These are phyloP conservation scores for Striga asiatica DNA, from an alignment of 257 asterid genomes.

Conservation along the genomic window DNA sequence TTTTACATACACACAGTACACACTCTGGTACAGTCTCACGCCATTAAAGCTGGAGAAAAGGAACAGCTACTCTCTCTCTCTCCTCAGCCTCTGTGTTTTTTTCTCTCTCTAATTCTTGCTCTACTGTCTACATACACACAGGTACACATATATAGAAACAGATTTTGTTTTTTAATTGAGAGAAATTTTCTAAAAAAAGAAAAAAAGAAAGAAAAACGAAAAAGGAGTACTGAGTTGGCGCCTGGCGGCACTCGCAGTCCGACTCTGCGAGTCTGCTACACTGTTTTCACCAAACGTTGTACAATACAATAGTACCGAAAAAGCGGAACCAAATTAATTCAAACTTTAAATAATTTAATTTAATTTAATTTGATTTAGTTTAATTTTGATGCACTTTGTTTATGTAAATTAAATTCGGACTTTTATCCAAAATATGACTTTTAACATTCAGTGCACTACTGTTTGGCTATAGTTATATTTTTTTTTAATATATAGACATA, in stretches of 20 bases:
- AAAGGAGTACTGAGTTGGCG: slow-evolving; percentile 19
- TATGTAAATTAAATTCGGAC: no score
- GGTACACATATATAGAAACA: not conserved
- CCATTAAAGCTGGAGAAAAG: slow-evolving; percentile 86
- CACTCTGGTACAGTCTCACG: slow-evolving; percentile 61
- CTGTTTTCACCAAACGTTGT: slow-evolving; percentile 23
- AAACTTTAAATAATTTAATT: not conserved
- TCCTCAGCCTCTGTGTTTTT: slow-evolving; percentile 11
- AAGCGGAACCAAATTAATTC: slow-evolving; percentile 5
- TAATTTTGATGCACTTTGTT: not conserved
- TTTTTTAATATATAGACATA: no score
- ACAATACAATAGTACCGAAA: no score
- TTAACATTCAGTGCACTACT: no score
- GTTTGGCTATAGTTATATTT: no score
- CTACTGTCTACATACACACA: slow-evolving; percentile 3
- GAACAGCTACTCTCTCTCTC: slow-evolving; percentile 40
- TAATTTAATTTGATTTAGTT: not conserved
- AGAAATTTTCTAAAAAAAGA: not conserved
- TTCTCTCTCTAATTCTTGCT: slow-evolving; percentile 22
- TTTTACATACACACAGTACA: slow-evolving; percentile 28
- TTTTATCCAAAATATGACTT: no score
- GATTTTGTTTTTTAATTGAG: not conserved
- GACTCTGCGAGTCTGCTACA: slow-evolving; percentile 14
- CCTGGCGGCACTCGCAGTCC: slow-evolving; percentile 24
- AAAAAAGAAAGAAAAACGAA: not conserved